phyloP scores from a whole-genome alignment of 2,329 filamentous ascomycete genomes.

The Sarocladiaceae sp. region DNA sequence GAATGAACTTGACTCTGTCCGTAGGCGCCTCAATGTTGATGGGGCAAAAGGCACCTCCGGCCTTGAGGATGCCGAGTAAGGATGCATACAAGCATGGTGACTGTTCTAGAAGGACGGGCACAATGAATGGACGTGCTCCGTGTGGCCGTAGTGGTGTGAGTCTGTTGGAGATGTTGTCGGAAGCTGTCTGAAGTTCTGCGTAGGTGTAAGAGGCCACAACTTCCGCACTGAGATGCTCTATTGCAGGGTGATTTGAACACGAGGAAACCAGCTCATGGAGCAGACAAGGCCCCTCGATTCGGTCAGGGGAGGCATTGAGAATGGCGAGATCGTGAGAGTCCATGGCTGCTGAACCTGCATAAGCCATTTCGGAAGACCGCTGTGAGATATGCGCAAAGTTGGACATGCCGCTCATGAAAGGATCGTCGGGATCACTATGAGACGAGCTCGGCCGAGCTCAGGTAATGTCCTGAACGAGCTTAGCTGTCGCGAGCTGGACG shows the following conservation, averaged over 20 bases:
- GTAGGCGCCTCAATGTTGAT: slow-evolving; percentile 70
- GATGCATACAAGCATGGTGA: slow-evolving; percentile 71
- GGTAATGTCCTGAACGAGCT: too few species aligned
- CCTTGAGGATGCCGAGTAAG: slow-evolving; percentile 70
- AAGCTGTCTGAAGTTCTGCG: slow-evolving; percentile 60
- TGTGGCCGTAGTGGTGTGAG: too few species aligned
- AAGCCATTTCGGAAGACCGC: too few species aligned
- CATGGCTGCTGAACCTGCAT: slow-evolving; percentile 18
- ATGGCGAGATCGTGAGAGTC: slow-evolving; percentile 31
- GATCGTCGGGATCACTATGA: too few species aligned
- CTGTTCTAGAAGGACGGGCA: slow-evolving; percentile 75
- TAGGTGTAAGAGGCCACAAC: slow-evolving; percentile 49
- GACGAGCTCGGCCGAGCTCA: too few species aligned
- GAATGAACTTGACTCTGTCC: slow-evolving; percentile 73
- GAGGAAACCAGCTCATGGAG: slow-evolving; percentile 55
- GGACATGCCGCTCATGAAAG: too few species aligned
- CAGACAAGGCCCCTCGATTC: slow-evolving; percentile 36
- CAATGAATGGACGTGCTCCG: slow-evolving; percentile 29
- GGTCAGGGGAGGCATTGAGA: slow-evolving; percentile 36
- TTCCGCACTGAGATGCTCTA: slow-evolving; percentile 25
- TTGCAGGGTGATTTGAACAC: slow-evolving; percentile 19
- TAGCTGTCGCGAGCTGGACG: too few species aligned
- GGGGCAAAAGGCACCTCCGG: slow-evolving; percentile 80
- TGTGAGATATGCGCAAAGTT: too few species aligned
- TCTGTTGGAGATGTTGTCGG: slow-evolving; percentile 47